Conservation (phyloP, 1,139 yeast genomes). For the Meyerozyma athensensis region DNA sequence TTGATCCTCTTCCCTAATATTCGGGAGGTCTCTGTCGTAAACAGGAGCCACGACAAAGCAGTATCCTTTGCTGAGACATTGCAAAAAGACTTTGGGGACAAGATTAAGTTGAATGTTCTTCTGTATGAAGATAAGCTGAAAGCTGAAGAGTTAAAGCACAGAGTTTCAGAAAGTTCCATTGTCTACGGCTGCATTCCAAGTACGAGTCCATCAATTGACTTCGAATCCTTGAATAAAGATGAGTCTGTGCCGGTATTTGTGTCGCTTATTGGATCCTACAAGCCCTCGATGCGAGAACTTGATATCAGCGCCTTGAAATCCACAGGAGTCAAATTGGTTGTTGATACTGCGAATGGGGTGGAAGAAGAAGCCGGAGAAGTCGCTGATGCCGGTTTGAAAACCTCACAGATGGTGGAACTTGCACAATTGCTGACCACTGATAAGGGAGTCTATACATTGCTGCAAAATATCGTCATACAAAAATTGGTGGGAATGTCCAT, state of each 20-base stretch:
- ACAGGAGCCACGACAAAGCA: conserved; percentile 44
- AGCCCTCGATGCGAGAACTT: conserved; percentile 64
- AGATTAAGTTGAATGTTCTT: conserved; percentile 17
- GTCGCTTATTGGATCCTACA: conserved; percentile 63
- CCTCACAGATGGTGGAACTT: conserved; percentile 40
- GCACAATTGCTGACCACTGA: conserved; percentile 26
- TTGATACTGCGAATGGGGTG: conserved; percentile 56
- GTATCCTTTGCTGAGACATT: conserved; percentile 23
- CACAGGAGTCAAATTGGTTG: conserved; percentile 37
- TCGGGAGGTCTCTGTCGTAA: conserved; percentile 40
- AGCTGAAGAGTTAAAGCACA: conserved; percentile 12
- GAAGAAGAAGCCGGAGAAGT: conserved; percentile 63
- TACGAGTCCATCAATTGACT: conserved; percentile 41
- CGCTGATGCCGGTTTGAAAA: conserved; percentile 37
- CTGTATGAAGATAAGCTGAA: conserved; percentile 17
- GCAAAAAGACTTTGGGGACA: conserved; percentile 16
- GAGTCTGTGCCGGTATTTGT: conserved; percentile 36
- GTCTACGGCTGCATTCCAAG: conserved; percentile 61
- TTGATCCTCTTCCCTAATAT: conserved; percentile 36
- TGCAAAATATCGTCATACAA: conserved; percentile 33
- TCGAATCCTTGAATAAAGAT: conserved; percentile 27
- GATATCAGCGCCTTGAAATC: conserved; percentile 39
- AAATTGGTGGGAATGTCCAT: conserved; percentile 59
- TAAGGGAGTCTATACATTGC: conserved; percentile 8
- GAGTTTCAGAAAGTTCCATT: conserved; percentile 30